phyloP scores from a whole-genome alignment of 2,329 filamentous ascomycete genomes.

The Drechslera avenae region DNA sequence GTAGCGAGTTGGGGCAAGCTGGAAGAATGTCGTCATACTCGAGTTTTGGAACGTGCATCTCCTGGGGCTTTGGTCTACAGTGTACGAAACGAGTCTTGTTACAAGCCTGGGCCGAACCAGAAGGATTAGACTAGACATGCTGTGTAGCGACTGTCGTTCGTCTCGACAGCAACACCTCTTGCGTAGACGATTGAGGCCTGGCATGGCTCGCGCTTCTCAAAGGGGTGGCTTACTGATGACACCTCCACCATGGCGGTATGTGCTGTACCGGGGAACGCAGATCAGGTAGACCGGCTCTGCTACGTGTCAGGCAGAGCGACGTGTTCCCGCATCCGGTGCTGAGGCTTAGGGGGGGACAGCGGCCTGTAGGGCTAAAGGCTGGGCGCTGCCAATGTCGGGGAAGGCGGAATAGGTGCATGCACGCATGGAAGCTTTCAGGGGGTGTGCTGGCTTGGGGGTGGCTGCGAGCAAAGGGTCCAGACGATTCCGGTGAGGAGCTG shows the following conservation, averaged over 20 bases:
- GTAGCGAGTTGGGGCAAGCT: no score
- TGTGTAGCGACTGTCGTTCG: no score
- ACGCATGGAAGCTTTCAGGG: slow-evolving; percentile 1
- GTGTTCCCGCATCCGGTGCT: slow-evolving; percentile 6
- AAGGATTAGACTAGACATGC: no score
- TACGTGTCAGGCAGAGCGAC: slow-evolving; percentile 26
- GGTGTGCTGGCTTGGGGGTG: slow-evolving; percentile 1
- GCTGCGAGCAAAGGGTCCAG: slow-evolving; percentile 5
- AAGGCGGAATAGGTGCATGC: slow-evolving; percentile 4
- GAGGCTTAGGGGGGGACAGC: not conserved
- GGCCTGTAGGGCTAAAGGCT: not conserved
- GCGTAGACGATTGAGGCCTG: no score
- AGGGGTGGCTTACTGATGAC: not conserved
- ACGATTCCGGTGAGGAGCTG: slow-evolving; percentile 13
- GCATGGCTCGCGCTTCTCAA: no score
- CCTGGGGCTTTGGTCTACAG: no score
- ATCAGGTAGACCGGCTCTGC: slow-evolving; percentile 17
- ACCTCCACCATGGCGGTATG: not conserved
- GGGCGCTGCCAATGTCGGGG: slow-evolving; percentile 5
- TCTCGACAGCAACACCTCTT: no score
- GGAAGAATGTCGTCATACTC: no score
- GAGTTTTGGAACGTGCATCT: no score
- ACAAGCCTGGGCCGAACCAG: no score
- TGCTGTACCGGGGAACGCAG: not conserved
- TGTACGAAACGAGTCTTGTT: no score